Percentiles rank a stretch among this genome's conserved stretches.
phyloP scores from a whole-genome alignment of 1,284 basidiomycete genomes.

The Trichosporon sp. region DNA sequence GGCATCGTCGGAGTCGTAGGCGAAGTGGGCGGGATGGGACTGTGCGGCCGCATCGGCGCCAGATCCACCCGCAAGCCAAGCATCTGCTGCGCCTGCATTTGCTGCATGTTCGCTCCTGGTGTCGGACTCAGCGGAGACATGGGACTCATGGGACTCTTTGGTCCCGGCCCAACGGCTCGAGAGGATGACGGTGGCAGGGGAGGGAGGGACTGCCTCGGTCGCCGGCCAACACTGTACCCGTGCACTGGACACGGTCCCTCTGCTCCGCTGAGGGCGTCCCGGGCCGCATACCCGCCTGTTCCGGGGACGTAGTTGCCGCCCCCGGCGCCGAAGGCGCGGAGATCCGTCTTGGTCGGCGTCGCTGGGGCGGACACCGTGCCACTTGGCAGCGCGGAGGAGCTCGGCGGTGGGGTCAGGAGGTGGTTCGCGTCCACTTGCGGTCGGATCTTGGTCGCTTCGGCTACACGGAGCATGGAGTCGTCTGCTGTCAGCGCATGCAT shows the following conservation, averaged over 20 bases:
- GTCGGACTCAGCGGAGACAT: not conserved
- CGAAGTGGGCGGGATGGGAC: not conserved
- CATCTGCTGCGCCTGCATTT: not conserved
- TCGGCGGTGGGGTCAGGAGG: not conserved
- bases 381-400: not conserved
- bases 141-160: not conserved
- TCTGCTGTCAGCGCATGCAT: not conserved
- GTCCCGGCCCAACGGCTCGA: not conserved
- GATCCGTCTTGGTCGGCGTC: not conserved
- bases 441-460: not conserved
- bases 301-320: too few relatives aligned
- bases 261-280: not conserved
- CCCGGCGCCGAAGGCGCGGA: not conserved
- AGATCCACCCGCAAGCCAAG: not conserved
- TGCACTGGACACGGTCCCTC: not conserved
- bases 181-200: not conserved
- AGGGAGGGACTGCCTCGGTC: not conserved
- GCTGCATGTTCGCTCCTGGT: not conserved
- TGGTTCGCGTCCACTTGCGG: not conserved
- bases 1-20: not conserved
- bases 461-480: slow-evolving; percentile 13
- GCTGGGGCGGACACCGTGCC: not conserved
- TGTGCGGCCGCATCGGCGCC: not conserved
- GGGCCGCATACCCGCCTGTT: not conserved
- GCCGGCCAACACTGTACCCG: not conserved